Conservation (phyloP, 2,329 filamentous ascomycete genomes). For the Hypoxylon sp. region DNA sequence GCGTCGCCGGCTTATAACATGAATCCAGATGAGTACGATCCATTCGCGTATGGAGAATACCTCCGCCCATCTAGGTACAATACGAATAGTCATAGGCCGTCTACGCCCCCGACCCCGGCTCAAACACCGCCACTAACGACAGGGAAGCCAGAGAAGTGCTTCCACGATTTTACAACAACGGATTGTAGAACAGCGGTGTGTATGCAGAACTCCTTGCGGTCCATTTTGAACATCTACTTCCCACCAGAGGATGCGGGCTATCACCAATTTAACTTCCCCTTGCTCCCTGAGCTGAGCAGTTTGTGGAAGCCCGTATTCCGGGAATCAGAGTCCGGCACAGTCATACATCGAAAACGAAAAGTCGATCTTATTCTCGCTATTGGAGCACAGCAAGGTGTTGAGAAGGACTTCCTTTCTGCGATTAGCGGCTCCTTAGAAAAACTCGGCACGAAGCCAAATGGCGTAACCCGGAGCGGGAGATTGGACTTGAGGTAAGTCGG, state of each 20-base stretch:
- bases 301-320: conserved; percentile 69
- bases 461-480: conserved; percentile 66
- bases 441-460: conserved; percentile 66
- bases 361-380: conserved; percentile 73
- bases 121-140: conserved; percentile 59
- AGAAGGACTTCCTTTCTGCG: conserved; percentile 63
- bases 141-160: conserved; percentile 54
- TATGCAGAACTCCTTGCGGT: conserved; percentile 71
- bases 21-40: conserved; percentile 63
- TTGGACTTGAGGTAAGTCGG: conserved; percentile 70
- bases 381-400: conserved; percentile 69
- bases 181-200: conserved; percentile 64
- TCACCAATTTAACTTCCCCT: conserved; percentile 63
- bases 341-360: conserved; percentile 56
- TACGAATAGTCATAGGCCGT: conserved; percentile 27
- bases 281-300: conserved; percentile 64
- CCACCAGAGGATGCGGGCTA: conserved; percentile 64
- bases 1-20: conserved; percentile 36
- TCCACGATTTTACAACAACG: conserved; percentile 62
- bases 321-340: conserved; percentile 53
- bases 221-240: conserved; percentile 66
- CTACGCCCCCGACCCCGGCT: conserved; percentile 59
- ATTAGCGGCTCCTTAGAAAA: conserved; percentile 69
- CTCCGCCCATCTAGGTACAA: conserved; percentile 28
- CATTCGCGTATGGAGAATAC: conserved; percentile 56